A percentile compares a stretch with the other conserved stretches of the same genome.
phyloP scores from a whole-genome alignment of 2,329 filamentous ascomycete species.

The Phialophora chinensis region DNA sequence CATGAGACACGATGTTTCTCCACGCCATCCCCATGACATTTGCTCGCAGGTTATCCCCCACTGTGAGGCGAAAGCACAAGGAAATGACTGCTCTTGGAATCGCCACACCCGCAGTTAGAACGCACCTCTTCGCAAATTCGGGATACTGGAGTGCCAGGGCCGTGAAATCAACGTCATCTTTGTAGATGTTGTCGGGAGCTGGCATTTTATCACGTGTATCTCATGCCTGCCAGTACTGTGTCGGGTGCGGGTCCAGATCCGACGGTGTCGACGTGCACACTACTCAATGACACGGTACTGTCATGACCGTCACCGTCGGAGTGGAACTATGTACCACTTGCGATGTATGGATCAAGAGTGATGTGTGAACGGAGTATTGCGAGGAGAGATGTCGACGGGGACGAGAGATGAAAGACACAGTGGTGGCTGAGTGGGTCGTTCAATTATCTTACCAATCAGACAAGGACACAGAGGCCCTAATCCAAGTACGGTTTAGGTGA shows the following conservation, averaged over 20 bases:
- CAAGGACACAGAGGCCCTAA: too few species aligned
- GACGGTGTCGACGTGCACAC: not conserved
- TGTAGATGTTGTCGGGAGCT: constrained; percentile 35
- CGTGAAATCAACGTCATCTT: constrained; percentile 61
- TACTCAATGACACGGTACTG: not conserved
- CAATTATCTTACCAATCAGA: too few species aligned
- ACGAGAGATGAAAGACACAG: too few species aligned
- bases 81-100: too few species aligned
- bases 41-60: too few species aligned
- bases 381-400: not conserved
- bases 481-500: too few species aligned
- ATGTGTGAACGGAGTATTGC: not conserved
- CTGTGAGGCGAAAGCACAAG: not conserved
- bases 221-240: not conserved
- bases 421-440: too few species aligned
- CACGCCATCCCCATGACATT: too few species aligned
- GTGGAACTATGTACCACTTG: not conserved
- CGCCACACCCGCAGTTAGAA: constrained; percentile 23
- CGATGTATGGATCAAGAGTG: not conserved
- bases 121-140: constrained; percentile 64
- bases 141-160: constrained; percentile 64
- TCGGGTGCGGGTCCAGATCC: not conserved
- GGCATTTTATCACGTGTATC: constrained; percentile 30
- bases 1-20: too few species aligned
- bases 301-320: not conserved